A percentile compares a stretch with the other conserved stretches of the same genome.
Conservation (phyloP, 129 eudicot species). For the Escallonia herrerae region DNA sequence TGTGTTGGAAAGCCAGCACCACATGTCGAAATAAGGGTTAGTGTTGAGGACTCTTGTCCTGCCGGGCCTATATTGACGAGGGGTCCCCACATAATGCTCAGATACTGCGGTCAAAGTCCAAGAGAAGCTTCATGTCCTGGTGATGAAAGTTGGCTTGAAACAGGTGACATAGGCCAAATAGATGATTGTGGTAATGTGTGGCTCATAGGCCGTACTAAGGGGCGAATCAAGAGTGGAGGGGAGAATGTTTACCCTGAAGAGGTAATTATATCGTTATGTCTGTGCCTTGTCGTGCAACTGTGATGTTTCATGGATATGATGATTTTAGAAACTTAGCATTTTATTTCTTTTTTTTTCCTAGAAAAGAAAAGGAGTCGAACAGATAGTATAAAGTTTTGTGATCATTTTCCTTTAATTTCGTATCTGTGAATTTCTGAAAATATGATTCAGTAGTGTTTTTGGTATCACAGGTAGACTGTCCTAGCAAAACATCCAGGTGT, state of each 20-base stretch:
- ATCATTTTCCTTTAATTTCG: too few species aligned
- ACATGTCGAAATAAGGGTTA: constrained; percentile 63
- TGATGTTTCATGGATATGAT: background rate
- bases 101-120: constrained; percentile 65
- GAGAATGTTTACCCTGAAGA: constrained; percentile 93
- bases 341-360: background rate
- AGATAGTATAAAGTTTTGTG: background rate
- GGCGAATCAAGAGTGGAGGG: constrained; percentile 90
- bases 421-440: too few species aligned
- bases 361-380: background rate
- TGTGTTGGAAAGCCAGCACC: constrained; percentile 96
- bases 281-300: background rate
- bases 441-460: too few species aligned
- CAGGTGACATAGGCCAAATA: constrained; percentile 83
- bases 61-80: constrained; percentile 67
- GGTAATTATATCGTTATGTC: constrained; percentile 25
- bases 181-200: constrained; percentile 76
- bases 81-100: constrained; percentile 83
- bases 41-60: constrained; percentile 25
- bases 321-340: background rate
- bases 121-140: background rate
- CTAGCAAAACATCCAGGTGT: constrained; percentile 77
- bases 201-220: constrained; percentile 85
- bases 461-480: constrained; percentile 40
- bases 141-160: constrained; percentile 72